phyloP scores from a whole-genome alignment of 2,329 filamentous ascomycete genomes.

The Magnaporthales sp. region DNA sequence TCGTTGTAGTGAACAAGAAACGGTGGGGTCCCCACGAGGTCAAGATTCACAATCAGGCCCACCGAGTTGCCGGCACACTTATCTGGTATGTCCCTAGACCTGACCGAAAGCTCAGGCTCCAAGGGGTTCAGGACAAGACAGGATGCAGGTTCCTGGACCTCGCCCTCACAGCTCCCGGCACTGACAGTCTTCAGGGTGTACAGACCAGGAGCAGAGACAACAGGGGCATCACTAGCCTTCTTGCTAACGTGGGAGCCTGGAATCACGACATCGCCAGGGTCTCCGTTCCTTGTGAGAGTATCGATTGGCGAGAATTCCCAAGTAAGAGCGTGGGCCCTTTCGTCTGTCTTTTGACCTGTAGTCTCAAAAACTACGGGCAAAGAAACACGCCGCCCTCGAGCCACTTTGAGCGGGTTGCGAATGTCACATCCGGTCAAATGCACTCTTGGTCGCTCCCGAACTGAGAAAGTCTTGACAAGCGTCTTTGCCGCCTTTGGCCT shows the following conservation, averaged over 20 bases:
- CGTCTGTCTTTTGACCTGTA: constrained; percentile 45
- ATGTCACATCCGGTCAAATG: constrained; percentile 68
- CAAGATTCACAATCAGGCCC: constrained; percentile 78
- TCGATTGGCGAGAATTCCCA: constrained; percentile 78
- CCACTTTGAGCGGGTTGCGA: constrained; percentile 72
- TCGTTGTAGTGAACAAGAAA: constrained; percentile 77
- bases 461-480: constrained; percentile 68
- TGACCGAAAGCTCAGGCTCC: constrained; percentile 68
- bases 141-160: constrained; percentile 89
- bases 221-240: constrained; percentile 52
- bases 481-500: constrained; percentile 47
- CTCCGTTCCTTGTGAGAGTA: constrained; percentile 58
- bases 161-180: constrained; percentile 75
- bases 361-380: constrained; percentile 67
- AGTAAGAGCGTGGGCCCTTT: constrained; percentile 62
- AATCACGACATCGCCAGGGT: constrained; percentile 53
- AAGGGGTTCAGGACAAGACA: constrained; percentile 87
- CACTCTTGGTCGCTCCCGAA: constrained; percentile 77
- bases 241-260: constrained; percentile 52
- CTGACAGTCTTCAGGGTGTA: constrained; percentile 77
- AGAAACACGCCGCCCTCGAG: constrained; percentile 58
- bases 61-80: constrained; percentile 93
- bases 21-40: constrained; percentile 85
- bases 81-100: constrained; percentile 76
- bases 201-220: constrained; percentile 69